phyloP scores from a whole-genome alignment of 2,329 filamentous ascomycete species.

The Diplodia intermedia region DNA sequence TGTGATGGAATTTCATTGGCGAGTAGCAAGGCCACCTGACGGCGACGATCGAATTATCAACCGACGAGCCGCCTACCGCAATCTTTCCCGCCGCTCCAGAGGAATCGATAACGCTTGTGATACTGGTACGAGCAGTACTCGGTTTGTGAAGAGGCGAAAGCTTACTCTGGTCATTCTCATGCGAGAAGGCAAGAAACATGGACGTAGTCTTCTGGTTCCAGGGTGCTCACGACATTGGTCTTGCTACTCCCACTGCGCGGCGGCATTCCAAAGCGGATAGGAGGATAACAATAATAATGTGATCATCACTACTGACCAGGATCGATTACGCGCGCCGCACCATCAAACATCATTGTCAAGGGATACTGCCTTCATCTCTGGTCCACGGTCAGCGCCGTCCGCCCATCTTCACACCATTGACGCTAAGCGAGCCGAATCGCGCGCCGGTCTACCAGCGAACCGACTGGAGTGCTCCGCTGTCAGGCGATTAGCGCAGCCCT shows the following conservation, averaged over 20 bases:
- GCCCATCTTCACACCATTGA: not conserved
- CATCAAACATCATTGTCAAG: not conserved
- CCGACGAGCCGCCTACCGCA: conserved; percentile 16
- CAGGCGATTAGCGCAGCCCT: not conserved
- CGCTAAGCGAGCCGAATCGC: not conserved
- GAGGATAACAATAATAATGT: not conserved
- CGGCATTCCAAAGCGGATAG: not conserved
- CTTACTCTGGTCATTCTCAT: not conserved
- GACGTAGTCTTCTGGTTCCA: not conserved
- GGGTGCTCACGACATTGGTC: not conserved
- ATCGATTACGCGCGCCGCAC: not conserved
- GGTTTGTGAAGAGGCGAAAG: not conserved
- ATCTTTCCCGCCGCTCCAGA: conserved; percentile 8
- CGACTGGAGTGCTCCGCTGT: not conserved
- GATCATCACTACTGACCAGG: not conserved
- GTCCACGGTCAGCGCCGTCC: not conserved
- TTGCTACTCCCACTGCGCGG: not conserved
- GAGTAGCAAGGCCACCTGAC: not conserved
- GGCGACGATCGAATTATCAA: not conserved
- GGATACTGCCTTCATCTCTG: not conserved
- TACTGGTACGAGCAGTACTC: too few species aligned
- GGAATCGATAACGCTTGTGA: not conserved
- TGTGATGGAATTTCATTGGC: not conserved
- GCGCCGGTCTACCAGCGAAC: not conserved
- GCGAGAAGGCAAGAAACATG: not conserved